Evolutionary conservation across 2,329 filamentous ascomycete genomes (phyloP), one percentile per base, ranked within the genome.

Genomic region (Pseudopyricularia cyperi): DNA sequence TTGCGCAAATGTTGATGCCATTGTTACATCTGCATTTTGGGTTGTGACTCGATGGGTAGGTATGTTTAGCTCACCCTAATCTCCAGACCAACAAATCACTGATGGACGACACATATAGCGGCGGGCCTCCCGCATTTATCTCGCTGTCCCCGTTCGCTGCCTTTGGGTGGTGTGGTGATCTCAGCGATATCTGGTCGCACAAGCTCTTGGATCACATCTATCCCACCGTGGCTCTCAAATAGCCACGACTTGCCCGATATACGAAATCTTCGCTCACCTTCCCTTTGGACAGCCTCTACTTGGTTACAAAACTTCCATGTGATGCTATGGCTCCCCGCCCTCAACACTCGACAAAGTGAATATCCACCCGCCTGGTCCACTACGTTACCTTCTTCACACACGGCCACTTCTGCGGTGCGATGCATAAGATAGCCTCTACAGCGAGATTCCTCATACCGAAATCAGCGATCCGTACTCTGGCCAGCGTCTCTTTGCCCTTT

Each of bases 51-150:
- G n/a, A 35, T 35, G 4, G 4, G 15, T n/a, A 14, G 6, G 6
- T 14, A 35, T 35, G 4, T 35, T 35, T 35, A 9, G 5, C 28
- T 9, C 28, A 30, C 9, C 28, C 28, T 5, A 4, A 30, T 9
- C 28, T 5, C 28, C 28, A 24, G 19, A 9, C 35, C 37, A 42
- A 12, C 9, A 42, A 22, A 11, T 42, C 17, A 8, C 37, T 22
- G 12, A 14, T 6, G 5, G 17, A 9, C 35, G 35, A 44, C 17
- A 28, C 22, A 15, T 12, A 5, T 44, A 24, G 11, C 33, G 46
- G 46, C 46, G 46, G 28, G 46, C 46, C 46, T 48, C 46, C 28
- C 6, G 46, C 46, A 48, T 48, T 48, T 19, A n/a, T 44, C 39
- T 24, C 39, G 14, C 15, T 14, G 22, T 44, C 24, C 19, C 39